Base-by-base conservation (phyloP, 2,329 filamentous ascomycete species). In the Alternaria ventricosa region DNA sequence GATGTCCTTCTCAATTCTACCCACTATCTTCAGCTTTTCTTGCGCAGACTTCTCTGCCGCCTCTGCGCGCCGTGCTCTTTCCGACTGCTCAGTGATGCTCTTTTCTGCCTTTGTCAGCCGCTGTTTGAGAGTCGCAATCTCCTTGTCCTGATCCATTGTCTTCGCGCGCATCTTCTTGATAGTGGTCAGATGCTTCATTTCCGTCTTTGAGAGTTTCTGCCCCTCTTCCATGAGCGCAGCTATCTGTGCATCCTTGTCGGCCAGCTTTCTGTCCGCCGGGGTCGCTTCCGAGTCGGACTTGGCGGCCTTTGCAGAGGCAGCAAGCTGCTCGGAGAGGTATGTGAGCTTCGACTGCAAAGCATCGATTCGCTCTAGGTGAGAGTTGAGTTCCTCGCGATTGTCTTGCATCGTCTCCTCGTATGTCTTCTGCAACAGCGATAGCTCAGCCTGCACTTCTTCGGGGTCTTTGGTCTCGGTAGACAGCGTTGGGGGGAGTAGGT, bases 221-320 rank as follows among this genome's bases (percentile, higher is more conserved):
- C 96, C 96, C 82, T 99, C 96, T 71, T 97, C 91, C 85, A 99
- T 92, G 12, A 99, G 83, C 50, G 94, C 83, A 3, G 94, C 93
- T 72, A 98, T 96, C 77, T 92, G 92, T 71, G 95, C 90, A 72
- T 98, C 94, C 75, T 94, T 97, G 73, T 97, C 94, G 1, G 93
- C 92, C 13, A 98, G 79, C 75, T 92, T 94, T 78, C 90, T 92
- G 68, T 97, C 92, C 2, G 85, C 61, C 2, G 70, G 66, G 7
- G 70, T 71, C 1, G 67, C 67, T 22, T 74, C 71, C 3, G 70
- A 20, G n/a, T 74, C 73, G 28, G 72, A 60, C 60, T 89, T 92
- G 7, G 89, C 86, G 69, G 89, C 88, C 74, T 90, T 91, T 1
- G 96, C 93, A 0, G 90, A 85, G 30, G 94, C 90, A 0, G 91